Conservation (phyloP, 768 basidiomycete genomes). For the Mrakia gelida region DNA sequence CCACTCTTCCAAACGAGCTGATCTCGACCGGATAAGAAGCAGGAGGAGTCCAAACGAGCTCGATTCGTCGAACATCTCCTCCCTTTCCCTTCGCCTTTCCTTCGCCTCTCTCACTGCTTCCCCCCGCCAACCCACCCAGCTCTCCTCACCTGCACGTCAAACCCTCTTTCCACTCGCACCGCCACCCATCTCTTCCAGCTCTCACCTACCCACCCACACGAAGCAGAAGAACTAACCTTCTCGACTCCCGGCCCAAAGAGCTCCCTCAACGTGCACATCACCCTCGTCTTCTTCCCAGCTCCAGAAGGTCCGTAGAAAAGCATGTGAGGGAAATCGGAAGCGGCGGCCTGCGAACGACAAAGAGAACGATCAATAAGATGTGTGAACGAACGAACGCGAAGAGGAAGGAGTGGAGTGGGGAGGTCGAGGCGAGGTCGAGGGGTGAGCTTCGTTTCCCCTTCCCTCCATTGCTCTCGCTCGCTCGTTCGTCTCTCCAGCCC, state of each 20-base stretch:
- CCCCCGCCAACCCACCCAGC: too few relatives aligned
- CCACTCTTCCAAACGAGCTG: too few relatives aligned
- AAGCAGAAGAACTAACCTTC: conserved; percentile 56
- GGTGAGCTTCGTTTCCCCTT: conserved; percentile 45
- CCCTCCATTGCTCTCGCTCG: too few relatives aligned
- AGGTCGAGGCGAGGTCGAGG: conserved; percentile 71
- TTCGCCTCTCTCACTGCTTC: too few relatives aligned
- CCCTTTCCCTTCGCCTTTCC: too few relatives aligned
- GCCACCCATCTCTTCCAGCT: too few relatives aligned
- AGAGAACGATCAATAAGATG: neutral
- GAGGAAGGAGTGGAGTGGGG: conserved; percentile 68
- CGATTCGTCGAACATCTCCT: neutral
- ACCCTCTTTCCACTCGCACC: neutral
- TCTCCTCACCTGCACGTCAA: too few relatives aligned
- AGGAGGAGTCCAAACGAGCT: too few relatives aligned
- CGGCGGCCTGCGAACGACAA: conserved; percentile 57
- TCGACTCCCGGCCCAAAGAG: conserved; percentile 89
- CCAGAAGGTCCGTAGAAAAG: conserved; percentile 96
- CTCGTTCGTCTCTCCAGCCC: too few relatives aligned
- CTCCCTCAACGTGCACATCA: conserved; percentile 79
- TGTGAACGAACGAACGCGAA: conserved; percentile 51
- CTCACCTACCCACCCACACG: too few relatives aligned
- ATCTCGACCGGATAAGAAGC: too few relatives aligned
- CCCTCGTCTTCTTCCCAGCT: conserved; percentile 96
- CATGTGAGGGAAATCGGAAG: conserved; percentile 95